Percentiles rank a stretch among this genome's conserved stretches.
These are phyloP conservation scores for Hemerocallis citrina DNA, from an alignment of 106 monocot genomes.

Conservation along the genomic window DNA sequence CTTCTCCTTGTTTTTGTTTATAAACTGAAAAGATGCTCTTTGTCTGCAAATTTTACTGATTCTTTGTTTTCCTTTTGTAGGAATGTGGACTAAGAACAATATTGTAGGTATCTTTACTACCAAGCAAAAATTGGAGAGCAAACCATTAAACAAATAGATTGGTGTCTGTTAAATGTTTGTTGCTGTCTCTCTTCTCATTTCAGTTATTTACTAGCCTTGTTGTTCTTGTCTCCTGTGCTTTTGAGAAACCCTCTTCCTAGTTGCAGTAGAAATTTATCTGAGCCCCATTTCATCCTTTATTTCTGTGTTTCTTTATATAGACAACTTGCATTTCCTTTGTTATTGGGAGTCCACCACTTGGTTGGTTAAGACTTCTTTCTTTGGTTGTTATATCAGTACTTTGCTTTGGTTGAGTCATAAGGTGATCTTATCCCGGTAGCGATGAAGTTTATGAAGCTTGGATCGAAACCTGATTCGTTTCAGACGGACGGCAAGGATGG, in stretches of 20 bases:
- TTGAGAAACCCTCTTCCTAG: background rate
- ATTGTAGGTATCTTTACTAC: constrained; percentile 13
- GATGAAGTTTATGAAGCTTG: constrained; percentile 99
- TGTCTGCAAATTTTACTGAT: constrained; percentile 39
- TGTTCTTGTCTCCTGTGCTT: constrained; percentile 9
- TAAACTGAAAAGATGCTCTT: constrained; percentile 41
- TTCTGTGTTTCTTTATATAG: background rate
- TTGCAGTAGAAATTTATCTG: background rate
- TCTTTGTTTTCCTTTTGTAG: constrained; percentile 26
- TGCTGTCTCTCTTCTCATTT: constrained; percentile 26
- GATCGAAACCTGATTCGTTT: constrained; percentile 83
- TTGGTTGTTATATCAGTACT: background rate
- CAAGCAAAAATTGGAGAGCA: constrained; percentile 7
- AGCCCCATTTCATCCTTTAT: background rate
- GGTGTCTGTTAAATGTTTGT: constrained; percentile 43
- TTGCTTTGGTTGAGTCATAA: background rate
- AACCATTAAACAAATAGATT: constrained; percentile 9
- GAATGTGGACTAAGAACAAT: constrained; percentile 14
- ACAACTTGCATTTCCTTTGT: background rate
- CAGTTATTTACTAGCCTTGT: constrained; percentile 24
- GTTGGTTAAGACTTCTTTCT: constrained; percentile 1
- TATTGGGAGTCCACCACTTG: constrained; percentile 10
- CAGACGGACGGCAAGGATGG: constrained; percentile 68
- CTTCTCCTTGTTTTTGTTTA: constrained; percentile 1
- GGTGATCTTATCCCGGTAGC: background rate